Conservation (phyloP, 805 yeast genomes). For the Sungouiella thailandica region DNA sequence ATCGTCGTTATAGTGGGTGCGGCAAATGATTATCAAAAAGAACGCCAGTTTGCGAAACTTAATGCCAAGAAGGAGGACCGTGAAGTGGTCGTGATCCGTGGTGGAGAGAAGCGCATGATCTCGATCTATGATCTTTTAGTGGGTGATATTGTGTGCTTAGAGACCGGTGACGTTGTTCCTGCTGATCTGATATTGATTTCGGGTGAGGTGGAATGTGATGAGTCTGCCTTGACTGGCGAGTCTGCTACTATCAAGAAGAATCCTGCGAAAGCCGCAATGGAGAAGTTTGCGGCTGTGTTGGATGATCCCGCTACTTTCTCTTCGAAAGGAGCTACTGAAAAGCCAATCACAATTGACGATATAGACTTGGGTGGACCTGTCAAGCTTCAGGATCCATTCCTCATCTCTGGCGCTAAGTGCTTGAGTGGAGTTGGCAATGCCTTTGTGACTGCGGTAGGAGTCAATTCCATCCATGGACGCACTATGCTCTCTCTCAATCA, state of each 20-base stretch:
- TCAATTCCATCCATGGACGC: slow-evolving; percentile 83
- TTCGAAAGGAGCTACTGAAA: slow-evolving; percentile 15
- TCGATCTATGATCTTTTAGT: slow-evolving; percentile 74
- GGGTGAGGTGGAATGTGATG: slow-evolving; percentile 86
- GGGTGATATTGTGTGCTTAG: slow-evolving; percentile 78
- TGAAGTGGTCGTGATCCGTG: slow-evolving; percentile 67
- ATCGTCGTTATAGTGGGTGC: slow-evolving; percentile 94
- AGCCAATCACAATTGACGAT: no score
- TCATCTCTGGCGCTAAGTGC: slow-evolving; percentile 88
- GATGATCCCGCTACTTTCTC: neutral
- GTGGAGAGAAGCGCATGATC: slow-evolving; percentile 61
- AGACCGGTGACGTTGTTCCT: slow-evolving; percentile 93
- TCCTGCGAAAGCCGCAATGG: slow-evolving; percentile 44
- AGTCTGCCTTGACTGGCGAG: slow-evolving; percentile 91
- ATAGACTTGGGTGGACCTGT: slow-evolving; percentile 39
- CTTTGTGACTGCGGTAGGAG: slow-evolving; percentile 86
- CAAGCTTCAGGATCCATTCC: slow-evolving; percentile 65
- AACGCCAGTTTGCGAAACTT: slow-evolving; percentile 81
- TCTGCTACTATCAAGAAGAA: slow-evolving; percentile 72
- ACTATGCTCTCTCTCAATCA: slow-evolving; percentile 76
- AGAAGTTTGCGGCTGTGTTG: slow-evolving; percentile 22
- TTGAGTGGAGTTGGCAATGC: slow-evolving; percentile 84
- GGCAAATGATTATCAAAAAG: slow-evolving; percentile 95
- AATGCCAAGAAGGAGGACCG: slow-evolving; percentile 87
- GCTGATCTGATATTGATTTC: slow-evolving; percentile 74